Conservation (phyloP, 768 basidiomycete species). For the Dictyophora rubrovolvata region DNA sequence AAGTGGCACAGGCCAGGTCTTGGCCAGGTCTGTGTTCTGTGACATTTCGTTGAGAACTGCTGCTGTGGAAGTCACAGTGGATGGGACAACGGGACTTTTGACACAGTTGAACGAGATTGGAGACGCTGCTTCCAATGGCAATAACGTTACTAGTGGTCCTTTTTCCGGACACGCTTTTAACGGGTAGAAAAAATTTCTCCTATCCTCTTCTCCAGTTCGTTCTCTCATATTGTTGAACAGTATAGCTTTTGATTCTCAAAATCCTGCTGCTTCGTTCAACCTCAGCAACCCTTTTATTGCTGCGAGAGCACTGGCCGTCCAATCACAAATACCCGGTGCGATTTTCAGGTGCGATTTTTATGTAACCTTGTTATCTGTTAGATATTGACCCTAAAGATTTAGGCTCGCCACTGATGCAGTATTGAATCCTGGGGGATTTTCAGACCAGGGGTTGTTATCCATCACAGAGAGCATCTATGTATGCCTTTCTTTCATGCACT, state of each 20-base stretch:
- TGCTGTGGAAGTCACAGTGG: constrained; percentile 32
- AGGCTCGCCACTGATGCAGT: constrained; percentile 17
- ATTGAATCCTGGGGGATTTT: constrained; percentile 29
- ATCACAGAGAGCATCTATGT: constrained; percentile 45
- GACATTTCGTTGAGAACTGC: constrained; percentile 36
- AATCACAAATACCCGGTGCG: constrained; percentile 47
- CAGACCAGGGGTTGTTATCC: constrained; percentile 41
- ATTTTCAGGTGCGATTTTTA: constrained; percentile 37
- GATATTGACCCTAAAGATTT: neutral
- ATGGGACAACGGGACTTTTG: constrained; percentile 34
- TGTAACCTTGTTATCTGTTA: neutral
- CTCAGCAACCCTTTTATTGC: constrained; percentile 32
- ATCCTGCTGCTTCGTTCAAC: neutral
- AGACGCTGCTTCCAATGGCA: constrained; percentile 24
- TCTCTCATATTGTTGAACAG: neutral
- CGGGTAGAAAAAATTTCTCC: constrained; percentile 35
- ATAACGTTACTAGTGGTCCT: constrained; percentile 42
- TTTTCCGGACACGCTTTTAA: constrained; percentile 45
- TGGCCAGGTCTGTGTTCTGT: constrained; percentile 49
- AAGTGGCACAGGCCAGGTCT: constrained; percentile 17
- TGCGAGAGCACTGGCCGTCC: constrained; percentile 40
- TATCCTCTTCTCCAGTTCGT: neutral
- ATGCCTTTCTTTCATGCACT: constrained; percentile 16
- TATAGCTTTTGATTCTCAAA: constrained; percentile 1
- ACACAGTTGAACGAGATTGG: constrained; percentile 24